phyloP scores from a whole-genome alignment of 1,139 yeast genomes.

The Taiozyma onychis region DNA sequence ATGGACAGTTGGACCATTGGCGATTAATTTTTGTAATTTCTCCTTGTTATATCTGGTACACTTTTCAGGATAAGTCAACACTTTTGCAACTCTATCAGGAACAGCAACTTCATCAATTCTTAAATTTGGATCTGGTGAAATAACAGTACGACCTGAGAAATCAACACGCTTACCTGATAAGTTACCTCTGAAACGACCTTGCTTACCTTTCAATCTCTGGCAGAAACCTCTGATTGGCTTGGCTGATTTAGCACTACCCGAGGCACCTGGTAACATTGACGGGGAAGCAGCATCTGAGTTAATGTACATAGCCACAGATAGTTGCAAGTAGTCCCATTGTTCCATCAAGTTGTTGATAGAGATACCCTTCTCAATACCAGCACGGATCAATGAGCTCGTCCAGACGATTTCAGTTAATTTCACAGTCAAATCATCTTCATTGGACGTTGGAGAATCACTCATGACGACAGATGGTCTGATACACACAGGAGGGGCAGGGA shows the following conservation, averaged over 20 bases:
- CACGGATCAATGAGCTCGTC: conserved; percentile 88
- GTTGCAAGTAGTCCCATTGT: conserved; percentile 96
- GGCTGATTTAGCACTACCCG: conserved; percentile 52
- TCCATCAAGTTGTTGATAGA: conserved; percentile 92
- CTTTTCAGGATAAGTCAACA: conserved; percentile 91
- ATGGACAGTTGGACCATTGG: conserved; percentile 82
- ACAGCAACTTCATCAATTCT: conserved; percentile 96
- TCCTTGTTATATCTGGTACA: conserved; percentile 84
- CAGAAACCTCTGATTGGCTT: conserved; percentile 95
- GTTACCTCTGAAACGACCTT: conserved; percentile 98
- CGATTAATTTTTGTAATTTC: conserved; percentile 65
- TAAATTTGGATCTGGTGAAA: conserved; percentile 97
- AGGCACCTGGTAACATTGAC: conserved; percentile 60
- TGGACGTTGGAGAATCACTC: conserved; percentile 83
- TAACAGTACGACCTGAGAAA: conserved; percentile 96
- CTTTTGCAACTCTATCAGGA: conserved; percentile 94
- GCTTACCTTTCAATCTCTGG: conserved; percentile 96
- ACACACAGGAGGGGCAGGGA: conserved; percentile 99
- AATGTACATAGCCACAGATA: conserved; percentile 95
- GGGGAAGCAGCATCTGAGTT: conserved; percentile 94
- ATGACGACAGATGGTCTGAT: conserved; percentile 94
- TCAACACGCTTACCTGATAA: conserved; percentile 98
- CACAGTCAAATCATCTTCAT: conserved; percentile 96
- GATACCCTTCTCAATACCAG: conserved; percentile 93
- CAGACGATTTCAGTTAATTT: conserved; percentile 94